Evolutionary conservation across 805 yeast genomes (phyloP), one percentile per base, ranked within the genome.

Genomic region (Tetrapisispora arboricola): DNA sequence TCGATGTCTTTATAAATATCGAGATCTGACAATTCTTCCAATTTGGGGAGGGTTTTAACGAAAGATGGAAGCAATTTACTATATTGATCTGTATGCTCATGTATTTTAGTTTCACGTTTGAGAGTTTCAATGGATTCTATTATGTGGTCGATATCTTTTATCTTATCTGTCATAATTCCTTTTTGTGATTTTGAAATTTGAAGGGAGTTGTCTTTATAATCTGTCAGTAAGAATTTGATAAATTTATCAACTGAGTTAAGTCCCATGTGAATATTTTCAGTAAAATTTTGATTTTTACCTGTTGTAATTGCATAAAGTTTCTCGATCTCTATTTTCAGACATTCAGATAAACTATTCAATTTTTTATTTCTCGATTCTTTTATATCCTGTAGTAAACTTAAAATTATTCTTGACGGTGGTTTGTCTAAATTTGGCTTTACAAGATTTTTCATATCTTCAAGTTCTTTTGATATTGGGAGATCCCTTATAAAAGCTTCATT

Each of bases 171-270:
- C 4, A 53, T 27, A 12, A 43, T 29, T 17, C 43, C 44, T 12
- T 33, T 35, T 31, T 54, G 58, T 2, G 49, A 40, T 11, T 41
- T 38, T 5, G 47, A 30, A 3, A 49, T 39, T 39, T 54, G 55
- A 4, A 30, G 35, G 2, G 45, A 21, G 22, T 48, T 49, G 12
- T 42, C 36, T 20, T 43, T 46, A 38, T 38, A 38, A 25, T 31
- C 40, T 13, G 30, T 17, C 12, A 38, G 17, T 13, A 36, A 12
- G 13, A 30, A 36, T 25, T 36, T 35, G 7, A 38, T 35, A 25
- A 36, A 18, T 25, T 19, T 9, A 9, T 40, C 28, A 19, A 40
- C 31, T 4, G 28, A 15, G 15, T 3, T 3, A 9, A 18, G 19
- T 11, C 27, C 16, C 2, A 5, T n/a, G 10, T 10, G 21, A 7